A percentile compares a stretch with the other conserved stretches of the same genome.
Conservation (phyloP, 1,139 yeast species). For the Geotrichum carabidarum region DNA sequence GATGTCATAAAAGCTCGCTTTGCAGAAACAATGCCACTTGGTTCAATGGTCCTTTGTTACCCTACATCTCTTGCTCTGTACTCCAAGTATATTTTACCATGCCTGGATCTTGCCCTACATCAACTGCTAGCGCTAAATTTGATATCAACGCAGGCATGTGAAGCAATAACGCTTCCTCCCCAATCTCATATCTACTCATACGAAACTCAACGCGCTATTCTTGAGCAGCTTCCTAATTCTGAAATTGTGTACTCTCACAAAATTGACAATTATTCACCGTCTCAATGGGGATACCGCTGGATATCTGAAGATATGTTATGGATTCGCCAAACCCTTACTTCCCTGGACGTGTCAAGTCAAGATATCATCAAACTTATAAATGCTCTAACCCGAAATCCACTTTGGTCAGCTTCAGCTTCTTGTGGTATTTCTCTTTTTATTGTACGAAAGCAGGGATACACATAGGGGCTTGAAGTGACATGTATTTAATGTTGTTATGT, state of each 20-base stretch:
- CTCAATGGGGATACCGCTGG: conserved; percentile 31
- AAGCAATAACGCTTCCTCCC: conserved; percentile 28
- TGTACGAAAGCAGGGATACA: conserved; percentile 21
- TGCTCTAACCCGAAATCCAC: conserved; percentile 22
- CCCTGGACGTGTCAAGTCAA: conserved; percentile 22
- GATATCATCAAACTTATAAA: conserved; percentile 19
- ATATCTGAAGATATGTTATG: conserved; percentile 27
- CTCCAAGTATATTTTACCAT: conserved; percentile 25
- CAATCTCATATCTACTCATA: conserved; percentile 21
- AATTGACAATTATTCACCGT: conserved; percentile 19
- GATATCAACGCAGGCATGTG: conserved; percentile 30
- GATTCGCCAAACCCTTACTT: conserved; percentile 22
- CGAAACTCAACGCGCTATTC: conserved; percentile 21
- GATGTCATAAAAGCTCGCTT: conserved; percentile 24
- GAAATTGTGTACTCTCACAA: conserved; percentile 21
- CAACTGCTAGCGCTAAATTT: conserved; percentile 29
- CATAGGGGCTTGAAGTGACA: neutral
- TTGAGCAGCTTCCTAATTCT: conserved; percentile 21
- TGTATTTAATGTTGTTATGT: no score
- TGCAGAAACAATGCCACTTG: conserved; percentile 28
- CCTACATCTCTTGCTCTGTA: conserved; percentile 29
- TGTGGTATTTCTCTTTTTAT: conserved; percentile 26
- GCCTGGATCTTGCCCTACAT: conserved; percentile 29
- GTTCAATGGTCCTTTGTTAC: conserved; percentile 27
- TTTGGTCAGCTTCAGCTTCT: conserved; percentile 23